These are phyloP conservation scores for Ogataea methanolica DNA, from an alignment of 805 yeast species.

Conservation along the genomic window DNA sequence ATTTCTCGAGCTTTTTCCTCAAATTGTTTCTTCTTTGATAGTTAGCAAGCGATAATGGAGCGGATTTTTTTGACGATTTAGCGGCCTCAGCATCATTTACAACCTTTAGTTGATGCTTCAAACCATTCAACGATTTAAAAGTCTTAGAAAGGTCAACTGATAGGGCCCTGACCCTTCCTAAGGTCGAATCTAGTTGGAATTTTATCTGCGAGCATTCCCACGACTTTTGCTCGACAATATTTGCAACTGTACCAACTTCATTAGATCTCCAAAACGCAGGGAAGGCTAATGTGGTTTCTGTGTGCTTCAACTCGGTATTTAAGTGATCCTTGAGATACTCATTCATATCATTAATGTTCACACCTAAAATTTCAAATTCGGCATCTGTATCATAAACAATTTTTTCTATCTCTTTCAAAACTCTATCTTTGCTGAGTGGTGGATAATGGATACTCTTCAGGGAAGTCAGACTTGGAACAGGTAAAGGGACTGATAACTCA, in stretches of 20 bases:
- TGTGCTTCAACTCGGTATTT: constrained; percentile 14
- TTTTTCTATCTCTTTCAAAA: constrained; percentile 24
- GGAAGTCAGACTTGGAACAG: constrained; percentile 21
- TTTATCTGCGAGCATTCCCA: background rate
- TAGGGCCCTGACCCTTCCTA: background rate
- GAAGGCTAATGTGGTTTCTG: constrained; percentile 19
- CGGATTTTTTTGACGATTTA: constrained; percentile 1
- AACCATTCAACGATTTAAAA: constrained; percentile 7
- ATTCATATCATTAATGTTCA: constrained; percentile 17
- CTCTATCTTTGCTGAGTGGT: constrained; percentile 7
- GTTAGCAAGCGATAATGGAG: constrained; percentile 19
- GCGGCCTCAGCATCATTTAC: background rate
- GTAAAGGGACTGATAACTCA: constrained; percentile 14
- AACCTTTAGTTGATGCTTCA: constrained; percentile 6
- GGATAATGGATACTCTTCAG: constrained; percentile 22
- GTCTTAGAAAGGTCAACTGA: constrained; percentile 4
- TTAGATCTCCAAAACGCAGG: constrained; percentile 28
- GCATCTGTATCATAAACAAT: constrained; percentile 28
- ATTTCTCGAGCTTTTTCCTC: constrained; percentile 8
- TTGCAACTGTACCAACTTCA: constrained; percentile 21
- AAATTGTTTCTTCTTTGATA: constrained; percentile 13
- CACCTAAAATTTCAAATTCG: constrained; percentile 21
- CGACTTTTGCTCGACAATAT: constrained; percentile 5
- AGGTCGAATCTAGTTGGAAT: background rate
- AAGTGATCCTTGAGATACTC: constrained; percentile 23